These are phyloP conservation scores for Flagelloscypha sp. DNA, from an alignment of 768 basidiomycete species.

Conservation along the genomic window DNA sequence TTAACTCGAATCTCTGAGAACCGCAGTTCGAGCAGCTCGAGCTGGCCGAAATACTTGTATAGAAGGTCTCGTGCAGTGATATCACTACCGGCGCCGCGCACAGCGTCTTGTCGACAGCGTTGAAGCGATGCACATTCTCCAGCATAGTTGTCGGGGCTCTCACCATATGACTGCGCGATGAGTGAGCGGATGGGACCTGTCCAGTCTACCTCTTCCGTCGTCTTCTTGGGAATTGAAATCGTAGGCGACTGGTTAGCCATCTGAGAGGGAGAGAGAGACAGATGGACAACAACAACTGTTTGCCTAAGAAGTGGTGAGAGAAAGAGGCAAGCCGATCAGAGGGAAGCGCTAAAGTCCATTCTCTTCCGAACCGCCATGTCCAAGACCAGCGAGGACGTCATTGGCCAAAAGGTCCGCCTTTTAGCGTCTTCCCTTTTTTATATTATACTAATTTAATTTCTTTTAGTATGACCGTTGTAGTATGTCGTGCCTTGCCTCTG, in stretches of 20 bases:
- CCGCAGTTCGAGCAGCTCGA: conserved; percentile 92
- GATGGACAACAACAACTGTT: background rate
- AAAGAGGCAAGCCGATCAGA: too few relatives aligned
- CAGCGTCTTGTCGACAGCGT: conserved; percentile 91
- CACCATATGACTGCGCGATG: conserved; percentile 89
- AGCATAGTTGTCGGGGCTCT: conserved; percentile 82
- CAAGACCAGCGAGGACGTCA: conserved; percentile 76
- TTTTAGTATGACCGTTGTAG: conserved; percentile 77
- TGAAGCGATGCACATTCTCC: conserved; percentile 80
- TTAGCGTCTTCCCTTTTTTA: background rate
- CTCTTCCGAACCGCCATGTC: conserved; percentile 15
- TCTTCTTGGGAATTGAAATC: conserved; percentile 88
- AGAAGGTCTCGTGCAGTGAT: conserved; percentile 89
- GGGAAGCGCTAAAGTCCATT: conserved; percentile 1
- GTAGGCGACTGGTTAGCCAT: conserved; percentile 82
- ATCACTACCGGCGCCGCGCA: conserved; percentile 93
- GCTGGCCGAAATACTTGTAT: conserved; percentile 99
- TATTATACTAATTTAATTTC: conserved; percentile 1
- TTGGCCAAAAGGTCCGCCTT: conserved; percentile 75
- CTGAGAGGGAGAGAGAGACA: conserved; percentile 5
- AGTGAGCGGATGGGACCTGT: conserved; percentile 76
- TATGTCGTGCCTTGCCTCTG: conserved; percentile 33
- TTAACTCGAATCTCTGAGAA: conserved; percentile 95
- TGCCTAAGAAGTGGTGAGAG: too few relatives aligned
- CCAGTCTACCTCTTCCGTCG: conserved; percentile 97